These are phyloP conservation scores for Ceratocystis diversiconidia DNA, from an alignment of 2,329 filamentous ascomycete species.

Conservation along the genomic window DNA sequence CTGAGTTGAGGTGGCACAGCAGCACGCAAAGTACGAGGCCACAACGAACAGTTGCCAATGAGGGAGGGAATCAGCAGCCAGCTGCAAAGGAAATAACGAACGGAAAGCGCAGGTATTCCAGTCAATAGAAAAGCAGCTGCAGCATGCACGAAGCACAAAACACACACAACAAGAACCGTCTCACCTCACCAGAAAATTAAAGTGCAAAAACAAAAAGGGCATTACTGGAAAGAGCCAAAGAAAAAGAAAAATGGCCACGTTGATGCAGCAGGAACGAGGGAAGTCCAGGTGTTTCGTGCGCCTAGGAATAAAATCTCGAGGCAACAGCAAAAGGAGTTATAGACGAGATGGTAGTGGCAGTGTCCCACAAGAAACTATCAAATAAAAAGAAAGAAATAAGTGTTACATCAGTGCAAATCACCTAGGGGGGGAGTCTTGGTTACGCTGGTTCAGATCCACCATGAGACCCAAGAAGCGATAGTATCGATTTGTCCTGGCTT, in stretches of 20 bases:
- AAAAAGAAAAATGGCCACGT: neutral
- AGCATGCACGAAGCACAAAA: too few species aligned
- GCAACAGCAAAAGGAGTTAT: neutral
- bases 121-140: too few species aligned
- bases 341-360: neutral
- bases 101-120: neutral
- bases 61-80: neutral
- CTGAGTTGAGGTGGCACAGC: neutral
- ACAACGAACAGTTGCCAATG: neutral
- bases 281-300: neutral
- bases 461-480: neutral
- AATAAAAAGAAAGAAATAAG: slow-evolving; percentile 2
- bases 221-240: neutral
- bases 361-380: neutral
- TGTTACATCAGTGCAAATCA: slow-evolving; percentile 1
- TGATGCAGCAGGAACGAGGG: neutral
- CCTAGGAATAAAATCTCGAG: neutral
- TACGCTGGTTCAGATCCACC: neutral
- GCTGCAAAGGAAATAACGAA: slow-evolving; percentile 1
- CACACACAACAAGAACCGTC: neutral
- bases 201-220: too few species aligned
- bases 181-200: neutral
- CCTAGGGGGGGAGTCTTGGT: neutral
- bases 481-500: neutral
- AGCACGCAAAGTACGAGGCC: neutral